These are phyloP conservation scores for Spinacia oleracea DNA, from an alignment of 179 eudicot species.

Conservation along the genomic window DNA sequence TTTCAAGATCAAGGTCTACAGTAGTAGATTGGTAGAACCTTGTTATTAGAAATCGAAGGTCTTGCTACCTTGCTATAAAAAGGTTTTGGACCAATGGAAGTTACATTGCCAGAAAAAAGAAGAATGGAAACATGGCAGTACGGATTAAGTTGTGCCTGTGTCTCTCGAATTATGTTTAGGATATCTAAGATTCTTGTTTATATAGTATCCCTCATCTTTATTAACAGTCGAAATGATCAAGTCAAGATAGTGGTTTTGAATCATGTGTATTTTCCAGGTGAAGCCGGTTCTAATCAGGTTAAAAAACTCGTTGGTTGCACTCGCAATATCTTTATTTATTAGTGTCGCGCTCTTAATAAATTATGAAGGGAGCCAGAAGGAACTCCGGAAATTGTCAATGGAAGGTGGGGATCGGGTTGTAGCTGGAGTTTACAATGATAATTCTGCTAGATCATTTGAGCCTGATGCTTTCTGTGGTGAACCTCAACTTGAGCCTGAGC, in stretches of 20 bases:
- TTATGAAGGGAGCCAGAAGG: slow-evolving; percentile 47
- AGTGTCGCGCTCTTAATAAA: slow-evolving; percentile 49
- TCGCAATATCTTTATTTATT: slow-evolving; percentile 53
- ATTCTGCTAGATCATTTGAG: slow-evolving; percentile 88
- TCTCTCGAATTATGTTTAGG: background rate
- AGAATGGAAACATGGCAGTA: background rate
- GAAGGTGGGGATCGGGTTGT: slow-evolving; percentile 61
- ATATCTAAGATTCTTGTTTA: background rate
- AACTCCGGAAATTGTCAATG: slow-evolving; percentile 26
- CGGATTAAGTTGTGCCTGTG: background rate
- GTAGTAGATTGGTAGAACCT: background rate
- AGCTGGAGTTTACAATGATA: slow-evolving; percentile 85
- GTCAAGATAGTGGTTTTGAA: background rate
- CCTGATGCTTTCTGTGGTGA: slow-evolving; percentile 92
- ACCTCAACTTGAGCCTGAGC: too few relatives aligned
- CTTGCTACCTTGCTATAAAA: too few relatives aligned
- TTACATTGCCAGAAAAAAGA: background rate
- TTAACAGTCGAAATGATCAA: background rate
- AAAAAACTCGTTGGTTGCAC: slow-evolving; percentile 66
- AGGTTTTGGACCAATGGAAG: too few relatives aligned
- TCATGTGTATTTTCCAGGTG: slow-evolving; percentile 38
- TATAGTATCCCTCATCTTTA: background rate
- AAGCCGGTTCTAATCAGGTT: slow-evolving; percentile 80
- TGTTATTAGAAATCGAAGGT: too few relatives aligned
- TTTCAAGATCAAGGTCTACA: background rate